Percentiles rank a stretch among this genome's conserved stretches.
Conservation (phyloP, 1,284 basidiomycete genomes). For the Malassezia arunalokei region DNA sequence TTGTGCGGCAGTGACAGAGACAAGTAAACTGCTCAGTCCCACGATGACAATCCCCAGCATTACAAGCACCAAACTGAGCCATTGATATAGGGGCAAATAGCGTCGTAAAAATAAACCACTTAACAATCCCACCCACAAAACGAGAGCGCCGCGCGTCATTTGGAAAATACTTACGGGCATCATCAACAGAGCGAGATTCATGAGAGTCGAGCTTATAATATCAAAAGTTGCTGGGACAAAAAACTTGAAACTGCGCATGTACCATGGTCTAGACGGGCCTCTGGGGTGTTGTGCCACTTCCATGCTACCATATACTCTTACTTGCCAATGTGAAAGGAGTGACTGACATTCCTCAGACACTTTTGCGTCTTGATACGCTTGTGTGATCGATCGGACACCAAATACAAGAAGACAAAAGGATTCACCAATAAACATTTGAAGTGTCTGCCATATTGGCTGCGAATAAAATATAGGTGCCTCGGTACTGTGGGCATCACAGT, state of each 20-base stretch:
- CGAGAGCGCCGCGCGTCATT: constrained; percentile 91
- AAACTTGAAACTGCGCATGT: constrained; percentile 46
- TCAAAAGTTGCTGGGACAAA: constrained; percentile 75
- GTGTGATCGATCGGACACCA: constrained; percentile 1
- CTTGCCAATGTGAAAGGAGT: neutral
- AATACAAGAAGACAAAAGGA: constrained; percentile 39
- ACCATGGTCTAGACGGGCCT: neutral
- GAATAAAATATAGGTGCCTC: constrained; percentile 30
- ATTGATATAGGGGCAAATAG: constrained; percentile 50
- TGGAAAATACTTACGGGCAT: constrained; percentile 92
- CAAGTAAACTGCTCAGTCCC: constrained; percentile 61
- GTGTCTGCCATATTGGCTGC: constrained; percentile 45
- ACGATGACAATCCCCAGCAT: constrained; percentile 82
- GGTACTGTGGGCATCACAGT: constrained; percentile 32
- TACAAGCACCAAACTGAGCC: constrained; percentile 79
- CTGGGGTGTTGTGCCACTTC: neutral
- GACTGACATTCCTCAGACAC: neutral
- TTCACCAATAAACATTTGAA: constrained; percentile 48
- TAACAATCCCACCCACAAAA: constrained; percentile 87
- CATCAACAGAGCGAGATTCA: constrained; percentile 88
- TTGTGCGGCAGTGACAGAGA: constrained; percentile 3
- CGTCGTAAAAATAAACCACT: constrained; percentile 75
- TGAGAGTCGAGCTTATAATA: constrained; percentile 76
- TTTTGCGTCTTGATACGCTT: neutral
- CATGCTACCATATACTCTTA: neutral